Evolutionary conservation across 192 early-diverging fungal genomes (phyloP).

Genomic region (Helicostylum pulchrum): DNA sequence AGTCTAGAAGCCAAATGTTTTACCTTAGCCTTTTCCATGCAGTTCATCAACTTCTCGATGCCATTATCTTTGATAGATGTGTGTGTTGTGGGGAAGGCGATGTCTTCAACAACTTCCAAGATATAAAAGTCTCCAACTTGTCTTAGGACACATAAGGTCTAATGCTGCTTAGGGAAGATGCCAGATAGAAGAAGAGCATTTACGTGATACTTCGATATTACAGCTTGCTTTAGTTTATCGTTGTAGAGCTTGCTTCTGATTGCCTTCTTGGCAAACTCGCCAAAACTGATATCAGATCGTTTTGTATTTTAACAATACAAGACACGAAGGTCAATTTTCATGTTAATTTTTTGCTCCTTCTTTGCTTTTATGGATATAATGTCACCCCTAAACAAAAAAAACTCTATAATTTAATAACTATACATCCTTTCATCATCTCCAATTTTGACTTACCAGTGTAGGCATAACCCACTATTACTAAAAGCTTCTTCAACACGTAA

Average conservation of each 20-base stretch:
- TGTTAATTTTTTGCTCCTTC: slow-evolving; percentile 8
- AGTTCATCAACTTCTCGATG: slow-evolving; percentile 1
- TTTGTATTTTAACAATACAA: slow-evolving; percentile 16
- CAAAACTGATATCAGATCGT: slow-evolving; percentile 6
- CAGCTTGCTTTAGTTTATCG: slow-evolving; percentile 10
- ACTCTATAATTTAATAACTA: slow-evolving; percentile 9
- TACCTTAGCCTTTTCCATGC: slow-evolving; percentile 18
- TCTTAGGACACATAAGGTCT: slow-evolving; percentile 11
- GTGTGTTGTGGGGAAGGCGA: slow-evolving; percentile 9
- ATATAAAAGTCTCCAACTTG: slow-evolving; percentile 11
- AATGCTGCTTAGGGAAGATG: neutral
- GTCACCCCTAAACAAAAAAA: slow-evolving; percentile 12
- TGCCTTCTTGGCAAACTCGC: slow-evolving; percentile 13
- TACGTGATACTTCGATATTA: slow-evolving; percentile 13
- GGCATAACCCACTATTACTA: slow-evolving; percentile 8
- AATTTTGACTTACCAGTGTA: slow-evolving; percentile 16
- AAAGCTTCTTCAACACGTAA: slow-evolving; percentile 10
- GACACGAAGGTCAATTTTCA: slow-evolving; percentile 15
- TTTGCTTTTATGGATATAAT: slow-evolving; percentile 8
- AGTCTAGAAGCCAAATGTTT: slow-evolving; percentile 10
- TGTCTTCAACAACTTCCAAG: slow-evolving; percentile 2
- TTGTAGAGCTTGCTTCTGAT: slow-evolving; percentile 12
- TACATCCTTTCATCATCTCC: slow-evolving; percentile 7
- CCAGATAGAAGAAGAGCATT: slow-evolving; percentile 12
- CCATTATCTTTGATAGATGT: neutral